These are phyloP conservation scores for Trichoderma sp. DNA, from an alignment of 2,329 filamentous ascomycete genomes.

Conservation along the genomic window DNA sequence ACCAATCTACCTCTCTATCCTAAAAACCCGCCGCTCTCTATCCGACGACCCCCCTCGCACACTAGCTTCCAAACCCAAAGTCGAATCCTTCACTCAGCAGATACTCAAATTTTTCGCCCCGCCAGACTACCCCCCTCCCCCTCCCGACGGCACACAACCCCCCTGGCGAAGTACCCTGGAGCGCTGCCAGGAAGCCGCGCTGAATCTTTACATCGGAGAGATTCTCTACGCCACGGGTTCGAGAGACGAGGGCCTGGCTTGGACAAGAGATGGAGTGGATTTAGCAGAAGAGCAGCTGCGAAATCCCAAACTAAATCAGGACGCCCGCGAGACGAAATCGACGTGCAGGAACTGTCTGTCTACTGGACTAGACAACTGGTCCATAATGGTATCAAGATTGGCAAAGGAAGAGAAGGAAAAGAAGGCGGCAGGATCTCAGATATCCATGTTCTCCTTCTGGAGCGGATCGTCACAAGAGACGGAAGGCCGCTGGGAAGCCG, in stretches of 20 bases:
- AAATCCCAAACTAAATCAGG: constrained; percentile 32
- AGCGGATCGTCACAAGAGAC: constrained; percentile 33
- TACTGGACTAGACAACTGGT: constrained; percentile 78
- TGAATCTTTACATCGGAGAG: constrained; percentile 90
- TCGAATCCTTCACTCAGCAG: constrained; percentile 23
- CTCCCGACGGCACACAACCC: constrained; percentile 64
- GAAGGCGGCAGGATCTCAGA: constrained; percentile 34
- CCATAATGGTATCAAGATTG: constrained; percentile 69
- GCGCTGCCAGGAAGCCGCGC: constrained; percentile 77
- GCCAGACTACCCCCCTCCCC: constrained; percentile 67
- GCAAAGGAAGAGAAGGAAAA: constrained; percentile 48
- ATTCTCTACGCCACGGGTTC: constrained; percentile 70
- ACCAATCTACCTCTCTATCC: constrained; percentile 79
- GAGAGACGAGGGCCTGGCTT: constrained; percentile 71
- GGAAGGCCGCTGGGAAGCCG: constrained; percentile 51
- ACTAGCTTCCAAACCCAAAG: constrained; percentile 14
- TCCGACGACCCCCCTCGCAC: constrained; percentile 35
- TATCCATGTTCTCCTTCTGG: constrained; percentile 38
- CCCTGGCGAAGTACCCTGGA: constrained; percentile 63
- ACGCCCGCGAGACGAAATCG: constrained; percentile 36
- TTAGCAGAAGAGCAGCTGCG: constrained; percentile 68
- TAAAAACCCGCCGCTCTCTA: constrained; percentile 70
- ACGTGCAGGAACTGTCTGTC: constrained; percentile 75
- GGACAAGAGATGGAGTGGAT: constrained; percentile 87
- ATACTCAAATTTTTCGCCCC: constrained; percentile 34